phyloP scores from a whole-genome alignment of 2,329 filamentous ascomycete genomes.

The Xylaria sp. region DNA sequence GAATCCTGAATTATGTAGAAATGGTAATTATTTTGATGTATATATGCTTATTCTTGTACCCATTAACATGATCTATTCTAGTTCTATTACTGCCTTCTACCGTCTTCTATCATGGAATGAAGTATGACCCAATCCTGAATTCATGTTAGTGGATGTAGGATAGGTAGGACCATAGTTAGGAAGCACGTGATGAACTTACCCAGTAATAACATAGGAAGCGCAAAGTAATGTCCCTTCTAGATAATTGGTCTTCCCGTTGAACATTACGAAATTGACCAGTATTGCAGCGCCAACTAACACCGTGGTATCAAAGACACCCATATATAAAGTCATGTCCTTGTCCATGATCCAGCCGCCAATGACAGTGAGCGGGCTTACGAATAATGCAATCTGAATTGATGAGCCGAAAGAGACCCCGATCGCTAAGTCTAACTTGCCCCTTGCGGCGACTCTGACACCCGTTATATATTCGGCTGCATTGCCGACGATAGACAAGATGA shows the following conservation, averaged over 20 bases:
- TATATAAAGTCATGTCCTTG: conserved; percentile 78
- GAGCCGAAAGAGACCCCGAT: conserved; percentile 76
- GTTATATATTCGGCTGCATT: conserved; percentile 16
- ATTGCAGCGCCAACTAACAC: conserved; percentile 83
- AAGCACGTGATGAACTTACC: conserved; percentile 19
- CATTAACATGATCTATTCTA: not conserved
- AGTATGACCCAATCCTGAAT: conserved; percentile 18
- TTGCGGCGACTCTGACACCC: conserved; percentile 70
- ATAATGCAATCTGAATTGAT: conserved; percentile 76
- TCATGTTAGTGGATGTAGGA: not conserved
- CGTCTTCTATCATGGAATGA: conserved; percentile 3
- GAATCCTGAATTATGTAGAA: not conserved
- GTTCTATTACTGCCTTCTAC: not conserved
- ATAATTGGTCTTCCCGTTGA: conserved; percentile 86
- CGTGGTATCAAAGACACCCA: conserved; percentile 87
- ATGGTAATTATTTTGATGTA: not conserved
- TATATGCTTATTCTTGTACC: not conserved
- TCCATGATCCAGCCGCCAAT: conserved; percentile 74
- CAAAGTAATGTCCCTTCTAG: conserved; percentile 79
- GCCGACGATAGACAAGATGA: conserved; percentile 9
- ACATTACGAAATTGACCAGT: conserved; percentile 85
- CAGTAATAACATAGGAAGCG: conserved; percentile 73
- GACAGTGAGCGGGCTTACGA: conserved; percentile 75
- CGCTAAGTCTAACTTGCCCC: conserved; percentile 78
- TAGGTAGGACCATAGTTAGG: not conserved